A percentile compares a stretch with the other conserved stretches of the same genome.
Evolutionary conservation across 768 basidiomycete genomes (phyloP).

Genomic region (Tricholoma matsutake): DNA sequence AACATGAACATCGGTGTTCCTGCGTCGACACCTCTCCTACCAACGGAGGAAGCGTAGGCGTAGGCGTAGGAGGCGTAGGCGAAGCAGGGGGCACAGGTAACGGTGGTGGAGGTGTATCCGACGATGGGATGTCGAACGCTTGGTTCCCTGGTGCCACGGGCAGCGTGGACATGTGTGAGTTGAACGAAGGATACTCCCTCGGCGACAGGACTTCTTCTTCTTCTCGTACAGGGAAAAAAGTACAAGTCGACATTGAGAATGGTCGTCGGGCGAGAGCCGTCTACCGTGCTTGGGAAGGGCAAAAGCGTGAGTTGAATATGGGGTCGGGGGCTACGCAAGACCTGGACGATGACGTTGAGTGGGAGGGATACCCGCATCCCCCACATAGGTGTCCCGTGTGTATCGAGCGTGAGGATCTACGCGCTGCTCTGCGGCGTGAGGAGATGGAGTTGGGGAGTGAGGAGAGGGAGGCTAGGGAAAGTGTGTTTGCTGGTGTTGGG

Average conservation of each 20-base stretch:
- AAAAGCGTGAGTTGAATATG: not conserved
- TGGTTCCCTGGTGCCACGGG: conserved; percentile 36
- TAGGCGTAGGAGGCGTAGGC: not conserved
- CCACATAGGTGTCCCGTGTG: not conserved
- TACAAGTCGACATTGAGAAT: conserved; percentile 16
- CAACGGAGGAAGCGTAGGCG: not conserved
- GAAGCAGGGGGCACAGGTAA: not conserved
- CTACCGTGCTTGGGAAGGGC: not conserved
- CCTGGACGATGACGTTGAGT: not conserved
- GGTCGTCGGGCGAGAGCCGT: not conserved
- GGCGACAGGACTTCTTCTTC: no score
- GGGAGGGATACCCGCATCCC: conserved; percentile 1
- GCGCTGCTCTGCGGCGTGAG: not conserved
- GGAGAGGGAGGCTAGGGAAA: not conserved
- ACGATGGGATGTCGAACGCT: conserved; percentile 37
- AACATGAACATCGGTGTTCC: not conserved
- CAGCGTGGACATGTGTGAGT: conserved; percentile 10
- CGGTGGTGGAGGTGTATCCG: conserved; percentile 13
- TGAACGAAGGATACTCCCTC: conserved; percentile 1
- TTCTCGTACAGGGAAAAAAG: conserved; percentile 10
- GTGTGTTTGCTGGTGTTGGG: not conserved
- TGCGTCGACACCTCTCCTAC: not conserved
- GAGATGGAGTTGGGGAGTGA: not conserved
- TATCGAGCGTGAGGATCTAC: not conserved
- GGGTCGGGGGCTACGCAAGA: not conserved